Base-by-base conservation (phyloP, 2,329 filamentous ascomycete species). In the Macrophomina phaseolina region DNA sequence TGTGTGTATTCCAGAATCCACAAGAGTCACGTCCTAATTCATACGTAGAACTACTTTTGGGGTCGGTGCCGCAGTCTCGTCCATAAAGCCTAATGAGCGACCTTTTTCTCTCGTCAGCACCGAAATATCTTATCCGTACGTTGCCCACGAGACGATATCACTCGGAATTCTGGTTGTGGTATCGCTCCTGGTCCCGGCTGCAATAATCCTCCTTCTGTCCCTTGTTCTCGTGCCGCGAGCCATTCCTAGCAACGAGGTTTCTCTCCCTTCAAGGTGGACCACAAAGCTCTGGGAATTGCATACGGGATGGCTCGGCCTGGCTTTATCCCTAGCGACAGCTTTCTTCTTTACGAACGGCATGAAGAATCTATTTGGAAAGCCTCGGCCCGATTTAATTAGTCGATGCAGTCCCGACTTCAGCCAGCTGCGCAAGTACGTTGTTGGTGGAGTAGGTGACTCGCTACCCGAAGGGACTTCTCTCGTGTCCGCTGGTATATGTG, bases 241-340 rank as follows among this genome's bases (percentile, higher is more conserved):
- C 5, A 89, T 89, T 0, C 84, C 84, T 69, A 78, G 84, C 3
- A 79, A 92, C 63, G 83, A 93, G 51, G 23, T 23, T 23, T 90
- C 12, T 16, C n/a, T 4, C n/a, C 16, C n/a, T 18, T 48, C 5
- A 16, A 48, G 16, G n/a, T 93, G 92, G 89, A 87, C 87, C 75
- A 86, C 92, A 70, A 97, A 94, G 80, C 77, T 97, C 1, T 97
- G 94, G 93, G 94, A 97, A 78, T 89, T 92, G 76, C 92, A 97
- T 75, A 76, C 88, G 2, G 93, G 92, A 67, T 92, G 90, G 88
- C 87, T 97, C 72, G 94, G 93, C 0, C 84, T 97, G 3, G 91
- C 85, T 0, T 82, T 97, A 23, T 88, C 91, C 2, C 81, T 92
- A 8, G 88, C 89, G 2, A 83, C 87, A 1, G 86, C 91, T 4